Evolutionary conservation across 2,329 filamentous ascomycete genomes (phyloP).

Genomic region (Colletotrichum phormii): DNA sequence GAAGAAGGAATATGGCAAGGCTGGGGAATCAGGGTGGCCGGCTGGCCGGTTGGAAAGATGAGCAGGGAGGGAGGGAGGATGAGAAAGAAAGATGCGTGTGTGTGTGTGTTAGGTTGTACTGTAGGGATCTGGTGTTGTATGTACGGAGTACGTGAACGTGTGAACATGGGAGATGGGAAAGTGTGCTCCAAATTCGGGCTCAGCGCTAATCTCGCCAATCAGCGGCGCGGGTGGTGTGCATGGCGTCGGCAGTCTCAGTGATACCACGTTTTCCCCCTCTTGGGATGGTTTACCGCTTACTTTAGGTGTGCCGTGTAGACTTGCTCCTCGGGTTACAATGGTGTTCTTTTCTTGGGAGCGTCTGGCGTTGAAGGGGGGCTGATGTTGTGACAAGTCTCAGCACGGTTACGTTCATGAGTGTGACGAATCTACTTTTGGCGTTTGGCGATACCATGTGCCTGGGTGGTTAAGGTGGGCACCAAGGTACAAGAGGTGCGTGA

Average conservation of each 20-base stretch:
- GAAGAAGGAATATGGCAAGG: constrained; percentile 15
- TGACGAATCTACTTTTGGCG: background rate
- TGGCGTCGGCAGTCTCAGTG: constrained; percentile 7
- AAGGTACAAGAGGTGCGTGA: background rate
- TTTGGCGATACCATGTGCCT: too few relatives aligned
- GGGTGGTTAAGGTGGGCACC: background rate
- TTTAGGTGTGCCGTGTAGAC: background rate
- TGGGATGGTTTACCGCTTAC: background rate
- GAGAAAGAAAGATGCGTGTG: background rate
- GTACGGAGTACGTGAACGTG: background rate
- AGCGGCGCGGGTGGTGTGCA: constrained; percentile 16
- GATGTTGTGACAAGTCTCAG: background rate
- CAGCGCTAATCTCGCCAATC: constrained; percentile 28
- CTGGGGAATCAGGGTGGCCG: background rate
- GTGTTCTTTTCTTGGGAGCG: background rate
- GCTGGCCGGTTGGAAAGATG: background rate
- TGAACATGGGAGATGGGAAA: background rate
- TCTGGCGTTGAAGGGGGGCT: background rate
- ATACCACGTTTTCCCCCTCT: constrained; percentile 8
- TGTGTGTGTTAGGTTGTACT: background rate
- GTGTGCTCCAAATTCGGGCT: background rate
- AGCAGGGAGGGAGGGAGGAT: background rate
- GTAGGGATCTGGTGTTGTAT: background rate
- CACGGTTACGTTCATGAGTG: background rate
- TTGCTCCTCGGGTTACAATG: background rate